Conservation (phyloP, 768 basidiomycete species). For the Tremella fuciformis region DNA sequence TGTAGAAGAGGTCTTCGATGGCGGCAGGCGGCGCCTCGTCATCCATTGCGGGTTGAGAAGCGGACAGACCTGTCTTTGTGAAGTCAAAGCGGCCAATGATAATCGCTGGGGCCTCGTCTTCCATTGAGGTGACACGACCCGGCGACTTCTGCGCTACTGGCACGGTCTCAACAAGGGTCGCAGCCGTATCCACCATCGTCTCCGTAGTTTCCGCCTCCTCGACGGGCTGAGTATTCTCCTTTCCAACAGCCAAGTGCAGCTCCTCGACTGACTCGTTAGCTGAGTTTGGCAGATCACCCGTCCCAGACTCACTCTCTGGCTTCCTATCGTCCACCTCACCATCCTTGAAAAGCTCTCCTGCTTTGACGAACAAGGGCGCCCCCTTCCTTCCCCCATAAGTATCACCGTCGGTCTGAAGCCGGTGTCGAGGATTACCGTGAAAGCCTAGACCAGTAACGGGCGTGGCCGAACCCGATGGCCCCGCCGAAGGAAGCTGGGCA, state of each 20-base stretch:
- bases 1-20: constrained; percentile 30
- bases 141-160: no score
- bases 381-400: constrained; percentile 32
- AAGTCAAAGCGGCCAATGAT: constrained; percentile 4
- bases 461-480: constrained; percentile 31
- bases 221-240: no score
- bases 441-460: constrained; percentile 39
- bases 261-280: no score
- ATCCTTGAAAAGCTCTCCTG: constrained; percentile 49
- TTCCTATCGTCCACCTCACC: constrained; percentile 42
- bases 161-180: no score
- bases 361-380: constrained; percentile 49
- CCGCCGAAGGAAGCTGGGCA: background rate
- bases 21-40: background rate
- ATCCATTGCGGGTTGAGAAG: background rate
- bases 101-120: background rate
- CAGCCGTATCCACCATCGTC: no score
- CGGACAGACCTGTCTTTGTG: background rate
- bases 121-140: no score
- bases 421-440: constrained; percentile 11
- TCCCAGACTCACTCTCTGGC: constrained; percentile 26
- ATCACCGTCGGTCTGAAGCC: constrained; percentile 20
- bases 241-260: no score
- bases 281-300: background rate
- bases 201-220: no score